A percentile compares a stretch with the other conserved stretches of the same genome.
These are phyloP conservation scores for Fusarium equiseti DNA, from an alignment of 2,329 filamentous ascomycete genomes.

Conservation along the genomic window DNA sequence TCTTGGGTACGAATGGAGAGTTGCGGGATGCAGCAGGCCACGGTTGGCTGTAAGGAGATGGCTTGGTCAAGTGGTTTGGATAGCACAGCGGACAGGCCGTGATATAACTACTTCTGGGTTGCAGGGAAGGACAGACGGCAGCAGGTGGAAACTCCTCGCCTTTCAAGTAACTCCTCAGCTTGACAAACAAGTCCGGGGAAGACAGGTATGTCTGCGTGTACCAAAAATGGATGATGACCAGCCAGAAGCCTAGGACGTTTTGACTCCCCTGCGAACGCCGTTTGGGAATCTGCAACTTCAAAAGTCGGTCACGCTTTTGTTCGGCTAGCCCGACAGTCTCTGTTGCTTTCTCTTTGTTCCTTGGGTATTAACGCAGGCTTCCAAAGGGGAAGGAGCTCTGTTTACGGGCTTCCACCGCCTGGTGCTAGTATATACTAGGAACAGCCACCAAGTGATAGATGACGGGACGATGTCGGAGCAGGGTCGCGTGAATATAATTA, in stretches of 20 bases:
- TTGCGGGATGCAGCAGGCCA: constrained; percentile 26
- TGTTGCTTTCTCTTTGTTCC: constrained; percentile 43
- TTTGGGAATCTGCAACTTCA: constrained; percentile 36
- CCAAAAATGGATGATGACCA: constrained; percentile 38
- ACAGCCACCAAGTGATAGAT: constrained; percentile 49
- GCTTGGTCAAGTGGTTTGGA: constrained; percentile 41
- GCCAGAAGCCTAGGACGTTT: constrained; percentile 37
- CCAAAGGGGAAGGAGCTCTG: constrained; percentile 31
- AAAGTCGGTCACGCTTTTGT: constrained; percentile 42
- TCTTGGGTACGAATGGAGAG: constrained; percentile 11
- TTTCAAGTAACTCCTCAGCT: constrained; percentile 43
- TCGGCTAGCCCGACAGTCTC: constrained; percentile 29
- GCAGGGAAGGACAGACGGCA: constrained; percentile 44
- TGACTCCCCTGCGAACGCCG: constrained; percentile 32
- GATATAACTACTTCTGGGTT: constrained; percentile 46
- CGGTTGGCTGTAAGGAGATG: constrained; percentile 29
- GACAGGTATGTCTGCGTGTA: constrained; percentile 35
- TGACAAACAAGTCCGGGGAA: constrained; percentile 46
- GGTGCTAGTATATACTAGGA: constrained; percentile 35
- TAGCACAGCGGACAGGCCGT: constrained; percentile 45
- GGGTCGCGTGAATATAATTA: constrained; percentile 11
- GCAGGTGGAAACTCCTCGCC: constrained; percentile 38
- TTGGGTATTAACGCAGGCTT: constrained; percentile 28
- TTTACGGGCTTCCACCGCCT: constrained; percentile 46
- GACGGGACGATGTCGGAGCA: constrained; percentile 36